Base-by-base conservation (phyloP, 2,329 filamentous ascomycete species). In the Pyricularia grisea region DNA sequence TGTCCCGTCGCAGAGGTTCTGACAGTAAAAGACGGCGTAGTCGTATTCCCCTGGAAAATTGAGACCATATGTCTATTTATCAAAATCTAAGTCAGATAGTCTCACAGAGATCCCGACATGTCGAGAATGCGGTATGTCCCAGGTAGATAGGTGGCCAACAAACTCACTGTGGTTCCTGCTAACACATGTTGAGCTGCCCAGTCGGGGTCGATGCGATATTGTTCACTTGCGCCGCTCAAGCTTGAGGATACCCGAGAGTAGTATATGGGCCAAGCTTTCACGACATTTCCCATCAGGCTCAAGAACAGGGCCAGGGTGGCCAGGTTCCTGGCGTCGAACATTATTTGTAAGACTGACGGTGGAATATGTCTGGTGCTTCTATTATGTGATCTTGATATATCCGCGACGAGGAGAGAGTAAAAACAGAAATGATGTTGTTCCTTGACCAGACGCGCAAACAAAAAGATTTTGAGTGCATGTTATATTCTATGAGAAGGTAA, bases 1-100 rank as follows among this genome's bases (percentile, higher is more conserved):
- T 14, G 55, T 65, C 27, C 12, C n/a, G 20, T 68, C 28, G 23
- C 67, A 68, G 27, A 31, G 23, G 67, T 63, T 63, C 31, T 68
- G 67, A 50, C 67, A 68, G 20, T 6, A 63, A 50, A 68, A 68
- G 4, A 14, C 58, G 4, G 58, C 55, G 58, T 68, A 68, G 12
- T 50, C 60, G 20, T 27, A 12, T 7, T 61, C 50, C 17, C 66
- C 66, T 14, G 58, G 58, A 7, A 61, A 61, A 28, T 61, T 61
- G 10, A 61, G 58, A 9, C 58, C 58, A 10, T 61, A 61, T 61
- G 58, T 61, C 58, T 61, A n/a, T 61, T 12, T 14, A n/a, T 61
- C 12, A 5, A 23, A n/a, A 14, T 17, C 1, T 14, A 28, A 61
- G 42, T 55, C 42, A n/a, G 20, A 61, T n/a, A 61, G 58, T 25